Conservation (phyloP, 768 basidiomycete species). For the Leccinum olivaceopallidum region DNA sequence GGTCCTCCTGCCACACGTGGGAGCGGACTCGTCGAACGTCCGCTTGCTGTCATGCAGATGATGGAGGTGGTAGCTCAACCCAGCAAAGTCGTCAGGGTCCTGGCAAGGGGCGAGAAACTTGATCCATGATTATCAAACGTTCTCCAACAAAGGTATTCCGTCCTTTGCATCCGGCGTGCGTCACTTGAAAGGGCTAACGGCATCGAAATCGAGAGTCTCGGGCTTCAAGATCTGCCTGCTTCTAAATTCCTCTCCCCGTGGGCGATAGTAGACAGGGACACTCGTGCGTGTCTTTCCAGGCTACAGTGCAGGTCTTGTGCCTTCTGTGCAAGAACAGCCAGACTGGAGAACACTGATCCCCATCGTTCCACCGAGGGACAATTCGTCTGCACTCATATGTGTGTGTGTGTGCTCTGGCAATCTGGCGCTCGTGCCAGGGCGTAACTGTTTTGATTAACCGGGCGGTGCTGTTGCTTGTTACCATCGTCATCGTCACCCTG, state of each 20-base stretch:
- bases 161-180: background rate
- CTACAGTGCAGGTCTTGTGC: slow-evolving; percentile 20
- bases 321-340: slow-evolving; percentile 15
- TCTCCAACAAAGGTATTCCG: slow-evolving; percentile 13
- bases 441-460: slow-evolving; percentile 22
- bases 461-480: slow-evolving; percentile 18
- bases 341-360: slow-evolving; percentile 17
- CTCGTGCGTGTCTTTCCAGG: slow-evolving; percentile 24
- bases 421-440: slow-evolving; percentile 20
- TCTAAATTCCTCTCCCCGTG: slow-evolving; percentile 14
- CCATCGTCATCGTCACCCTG: slow-evolving; percentile 9
- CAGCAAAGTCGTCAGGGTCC: slow-evolving; percentile 72
- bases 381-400: slow-evolving; percentile 24
- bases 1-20: slow-evolving; percentile 24
- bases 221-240: slow-evolving; percentile 22
- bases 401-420: slow-evolving; percentile 20
- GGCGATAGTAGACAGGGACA: slow-evolving; percentile 23
- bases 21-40: slow-evolving; percentile 68
- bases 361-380: slow-evolving; percentile 24
- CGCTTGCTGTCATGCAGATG: slow-evolving; percentile 78
- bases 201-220: slow-evolving; percentile 17
- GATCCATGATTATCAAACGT: slow-evolving; percentile 41
- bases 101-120: slow-evolving; percentile 83
- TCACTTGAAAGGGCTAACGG: slow-evolving; percentile 1
- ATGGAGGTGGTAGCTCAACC: slow-evolving; percentile 77